Percentiles rank a stretch among this genome's conserved stretches.
phyloP scores from a whole-genome alignment of 495 filamentous ascomycete species.

The Polyplosphaeria fusca region DNA sequence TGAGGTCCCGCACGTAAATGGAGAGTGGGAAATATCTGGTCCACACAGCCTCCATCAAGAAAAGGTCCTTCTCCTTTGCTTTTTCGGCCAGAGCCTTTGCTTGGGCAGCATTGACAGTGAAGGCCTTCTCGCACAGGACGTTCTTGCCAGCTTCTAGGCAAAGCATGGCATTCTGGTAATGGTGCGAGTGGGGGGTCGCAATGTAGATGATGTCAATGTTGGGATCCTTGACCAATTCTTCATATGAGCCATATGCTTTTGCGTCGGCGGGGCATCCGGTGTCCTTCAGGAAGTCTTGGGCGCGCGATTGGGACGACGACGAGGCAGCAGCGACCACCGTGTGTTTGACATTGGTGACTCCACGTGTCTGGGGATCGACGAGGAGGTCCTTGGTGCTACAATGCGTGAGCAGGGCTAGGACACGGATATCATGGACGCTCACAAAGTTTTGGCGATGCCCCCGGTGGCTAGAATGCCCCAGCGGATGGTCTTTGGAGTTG shows the following conservation, averaged over 20 bases:
- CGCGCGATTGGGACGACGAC: slow-evolving; percentile 66
- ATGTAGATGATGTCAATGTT: slow-evolving; percentile 88
- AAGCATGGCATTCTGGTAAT: slow-evolving; percentile 89
- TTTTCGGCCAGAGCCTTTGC: slow-evolving; percentile 68
- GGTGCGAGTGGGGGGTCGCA: slow-evolving; percentile 92
- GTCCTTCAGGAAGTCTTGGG: slow-evolving; percentile 68
- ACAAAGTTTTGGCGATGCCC: slow-evolving; percentile 30
- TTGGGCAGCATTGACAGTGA: slow-evolving; percentile 87
- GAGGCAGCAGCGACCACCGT: slow-evolving; percentile 79
- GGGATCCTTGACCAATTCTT: slow-evolving; percentile 72
- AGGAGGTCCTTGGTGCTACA: slow-evolving; percentile 70
- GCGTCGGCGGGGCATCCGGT: slow-evolving; percentile 61
- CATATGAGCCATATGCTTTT: slow-evolving; percentile 78
- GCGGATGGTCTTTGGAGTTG: slow-evolving; percentile 49
- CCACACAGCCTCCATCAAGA: slow-evolving; percentile 99
- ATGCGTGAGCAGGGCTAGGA: neutral
- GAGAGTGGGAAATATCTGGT: slow-evolving; percentile 87
- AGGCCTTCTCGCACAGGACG: slow-evolving; percentile 91
- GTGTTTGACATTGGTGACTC: slow-evolving; percentile 72
- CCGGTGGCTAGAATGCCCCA: slow-evolving; percentile 68
- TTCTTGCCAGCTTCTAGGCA: slow-evolving; percentile 80
- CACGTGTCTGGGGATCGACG: slow-evolving; percentile 68
- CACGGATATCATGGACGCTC: slow-evolving; percentile 1
- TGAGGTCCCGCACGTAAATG: slow-evolving; percentile 70
- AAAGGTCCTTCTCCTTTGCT: slow-evolving; percentile 73